A percentile compares a stretch with the other conserved stretches of the same genome.
Conservation (phyloP, 2,329 filamentous ascomycete species). For the Fusarium ambrosium region DNA sequence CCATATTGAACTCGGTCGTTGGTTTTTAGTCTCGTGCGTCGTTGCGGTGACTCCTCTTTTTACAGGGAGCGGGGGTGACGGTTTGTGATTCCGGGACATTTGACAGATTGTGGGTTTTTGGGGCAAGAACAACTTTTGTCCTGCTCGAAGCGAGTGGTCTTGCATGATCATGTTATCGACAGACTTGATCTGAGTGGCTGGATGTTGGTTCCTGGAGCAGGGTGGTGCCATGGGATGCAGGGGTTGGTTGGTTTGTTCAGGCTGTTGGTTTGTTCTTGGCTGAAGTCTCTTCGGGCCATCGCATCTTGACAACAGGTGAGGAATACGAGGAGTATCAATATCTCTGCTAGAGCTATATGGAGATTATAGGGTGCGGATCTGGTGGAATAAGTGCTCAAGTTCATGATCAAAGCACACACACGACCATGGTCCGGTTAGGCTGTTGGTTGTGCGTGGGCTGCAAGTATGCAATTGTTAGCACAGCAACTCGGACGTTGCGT, state of each 20-base stretch:
- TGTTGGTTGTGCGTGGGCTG: neutral
- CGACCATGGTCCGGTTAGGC: neutral
- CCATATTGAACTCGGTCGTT: neutral
- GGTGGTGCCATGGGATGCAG: neutral
- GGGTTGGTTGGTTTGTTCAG: neutral
- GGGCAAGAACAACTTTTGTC: neutral
- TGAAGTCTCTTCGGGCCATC: neutral
- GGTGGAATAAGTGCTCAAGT: neutral
- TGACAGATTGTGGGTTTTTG: neutral
- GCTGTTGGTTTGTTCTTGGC: neutral
- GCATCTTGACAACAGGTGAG: neutral
- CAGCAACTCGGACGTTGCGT: neutral
- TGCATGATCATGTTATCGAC: neutral
- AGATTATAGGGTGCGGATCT: neutral
- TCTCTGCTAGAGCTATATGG: neutral
- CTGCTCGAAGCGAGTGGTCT: neutral
- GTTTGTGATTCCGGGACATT: neutral
- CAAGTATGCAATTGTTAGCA: neutral
- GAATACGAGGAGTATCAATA: accelerated
- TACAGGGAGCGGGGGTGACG: neutral
- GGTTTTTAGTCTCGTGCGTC: neutral
- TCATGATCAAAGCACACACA: neutral
- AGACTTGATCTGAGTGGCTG: neutral
- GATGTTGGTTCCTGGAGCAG: neutral
- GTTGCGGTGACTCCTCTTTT: neutral